Evolutionary conservation across 371 early-diverging fungal genomes (phyloP).

Genomic region (Phascolomyces articulosus): DNA sequence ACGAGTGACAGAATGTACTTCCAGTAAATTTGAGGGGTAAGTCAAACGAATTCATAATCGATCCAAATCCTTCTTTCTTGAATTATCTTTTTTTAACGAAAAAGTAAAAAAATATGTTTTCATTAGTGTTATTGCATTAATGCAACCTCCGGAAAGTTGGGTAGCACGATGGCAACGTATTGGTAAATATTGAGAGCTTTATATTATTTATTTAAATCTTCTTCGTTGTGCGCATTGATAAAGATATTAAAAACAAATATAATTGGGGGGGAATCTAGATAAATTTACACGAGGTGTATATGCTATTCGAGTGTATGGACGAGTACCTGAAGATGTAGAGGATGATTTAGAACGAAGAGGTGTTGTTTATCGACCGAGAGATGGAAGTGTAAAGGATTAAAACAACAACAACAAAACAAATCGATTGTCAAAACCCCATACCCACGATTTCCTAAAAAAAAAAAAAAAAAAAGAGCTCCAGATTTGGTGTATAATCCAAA

Average conservation of each 20-base stretch:
- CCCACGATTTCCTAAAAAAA: background rate
- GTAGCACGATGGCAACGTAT: slow-evolving; percentile 88
- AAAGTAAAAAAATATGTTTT: background rate
- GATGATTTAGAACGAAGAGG: slow-evolving; percentile 80
- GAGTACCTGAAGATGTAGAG: slow-evolving; percentile 85
- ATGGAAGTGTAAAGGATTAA: slow-evolving; percentile 62
- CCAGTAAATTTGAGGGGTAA: slow-evolving; percentile 87
- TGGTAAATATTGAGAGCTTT: slow-evolving; percentile 56
- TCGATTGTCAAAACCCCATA: background rate
- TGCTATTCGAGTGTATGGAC: slow-evolving; percentile 90
- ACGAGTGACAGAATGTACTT: slow-evolving; percentile 85
- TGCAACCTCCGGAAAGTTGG: slow-evolving; percentile 86
- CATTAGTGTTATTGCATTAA: slow-evolving; percentile 72
- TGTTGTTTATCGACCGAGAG: slow-evolving; percentile 84
- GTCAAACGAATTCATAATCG: too few relatives aligned
- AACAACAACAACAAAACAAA: background rate
- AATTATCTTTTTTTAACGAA: too few relatives aligned
- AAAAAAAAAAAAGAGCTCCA: too few relatives aligned
- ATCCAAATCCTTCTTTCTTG: too few relatives aligned
- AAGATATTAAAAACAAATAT: too few relatives aligned
- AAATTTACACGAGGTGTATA: slow-evolving; percentile 86
- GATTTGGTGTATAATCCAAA: too few relatives aligned
- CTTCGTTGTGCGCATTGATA: too few relatives aligned
- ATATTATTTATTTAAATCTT: slow-evolving; percentile 1
- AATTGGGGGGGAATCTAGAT: slow-evolving; percentile 57